These are phyloP conservation scores for Digitaria exilis DNA, from an alignment of 202 grass and related monocot genomes.

Conservation along the genomic window DNA sequence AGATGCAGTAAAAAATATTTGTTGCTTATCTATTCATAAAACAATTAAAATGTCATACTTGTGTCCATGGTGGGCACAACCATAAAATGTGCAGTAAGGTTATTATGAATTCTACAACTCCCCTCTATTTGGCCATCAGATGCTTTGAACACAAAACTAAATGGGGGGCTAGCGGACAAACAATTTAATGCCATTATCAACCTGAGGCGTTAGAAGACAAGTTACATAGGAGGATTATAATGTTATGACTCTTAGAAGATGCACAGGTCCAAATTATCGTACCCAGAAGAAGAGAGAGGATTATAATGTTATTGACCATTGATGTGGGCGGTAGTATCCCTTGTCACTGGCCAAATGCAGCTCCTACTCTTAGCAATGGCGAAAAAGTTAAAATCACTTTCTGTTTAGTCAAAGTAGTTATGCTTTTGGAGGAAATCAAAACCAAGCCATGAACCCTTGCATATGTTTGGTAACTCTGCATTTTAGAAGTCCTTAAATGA, in stretches of 20 bases:
- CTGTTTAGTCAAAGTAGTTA: not conserved
- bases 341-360: slow-evolving; percentile 70
- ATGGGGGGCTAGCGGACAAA: not conserved
- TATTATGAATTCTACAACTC: not conserved
- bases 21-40: not conserved
- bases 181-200: not conserved
- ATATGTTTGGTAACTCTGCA: not conserved
- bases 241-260: not conserved
- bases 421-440: not conserved
- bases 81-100: not conserved
- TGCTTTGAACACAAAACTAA: not conserved
- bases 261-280: not conserved
- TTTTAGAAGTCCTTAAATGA: not conserved
- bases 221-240: not conserved
- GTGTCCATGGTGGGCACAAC: not conserved
- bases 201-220: not conserved
- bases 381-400: not conserved
- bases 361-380: slow-evolving; percentile 27
- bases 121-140: not conserved
- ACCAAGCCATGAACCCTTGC: not conserved
- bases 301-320: slow-evolving; percentile 35
- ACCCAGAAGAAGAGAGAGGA: not conserved
- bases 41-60: not conserved
- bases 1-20: slow-evolving; percentile 30
- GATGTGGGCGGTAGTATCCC: slow-evolving; percentile 16